Conservation (phyloP, 1,139 yeast genomes). For the Zhuliangozyma parablackwelliae region DNA sequence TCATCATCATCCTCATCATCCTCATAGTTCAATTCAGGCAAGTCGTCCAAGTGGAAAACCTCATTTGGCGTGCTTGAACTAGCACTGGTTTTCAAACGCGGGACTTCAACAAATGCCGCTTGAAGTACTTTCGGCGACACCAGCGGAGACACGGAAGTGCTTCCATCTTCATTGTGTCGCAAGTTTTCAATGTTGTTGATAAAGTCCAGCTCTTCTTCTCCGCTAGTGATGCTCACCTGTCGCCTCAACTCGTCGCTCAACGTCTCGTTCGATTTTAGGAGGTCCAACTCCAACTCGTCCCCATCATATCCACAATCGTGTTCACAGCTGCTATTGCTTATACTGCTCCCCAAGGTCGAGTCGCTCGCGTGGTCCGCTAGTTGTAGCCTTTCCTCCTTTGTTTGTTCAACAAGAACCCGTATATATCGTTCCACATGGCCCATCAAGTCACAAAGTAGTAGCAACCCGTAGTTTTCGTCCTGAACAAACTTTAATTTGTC, state of each 20-base stretch:
- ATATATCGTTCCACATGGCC: slow-evolving; percentile 28
- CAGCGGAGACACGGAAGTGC: background rate
- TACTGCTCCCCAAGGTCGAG: slow-evolving; percentile 12
- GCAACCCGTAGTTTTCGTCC: slow-evolving; percentile 29
- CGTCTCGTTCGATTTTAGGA: slow-evolving; percentile 10
- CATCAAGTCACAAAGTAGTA: slow-evolving; percentile 28
- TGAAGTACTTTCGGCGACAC: too few species aligned
- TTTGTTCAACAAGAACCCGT: slow-evolving; percentile 2
- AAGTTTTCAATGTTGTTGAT: slow-evolving; percentile 24
- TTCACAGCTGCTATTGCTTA: background rate
- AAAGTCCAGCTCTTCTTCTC: slow-evolving; percentile 4
- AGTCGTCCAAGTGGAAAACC: slow-evolving; percentile 7
- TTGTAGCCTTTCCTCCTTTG: background rate
- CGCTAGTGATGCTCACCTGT: slow-evolving; percentile 6
- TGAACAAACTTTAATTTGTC: slow-evolving; percentile 5
- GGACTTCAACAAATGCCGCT: too few species aligned
- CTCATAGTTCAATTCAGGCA: slow-evolving; percentile 7
- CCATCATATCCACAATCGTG: slow-evolving; percentile 3
- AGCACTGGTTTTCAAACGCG: too few species aligned
- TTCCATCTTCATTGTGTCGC: slow-evolving; percentile 28
- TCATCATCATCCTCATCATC: slow-evolving; percentile 2
- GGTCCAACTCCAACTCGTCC: slow-evolving; percentile 6
- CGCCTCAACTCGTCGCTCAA: slow-evolving; percentile 8
- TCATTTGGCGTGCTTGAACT: background rate
- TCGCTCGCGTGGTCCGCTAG: slow-evolving; percentile 6